These are phyloP conservation scores for Mallotus nudiflorus DNA, from an alignment of 345 rosid species.

Conservation along the genomic window DNA sequence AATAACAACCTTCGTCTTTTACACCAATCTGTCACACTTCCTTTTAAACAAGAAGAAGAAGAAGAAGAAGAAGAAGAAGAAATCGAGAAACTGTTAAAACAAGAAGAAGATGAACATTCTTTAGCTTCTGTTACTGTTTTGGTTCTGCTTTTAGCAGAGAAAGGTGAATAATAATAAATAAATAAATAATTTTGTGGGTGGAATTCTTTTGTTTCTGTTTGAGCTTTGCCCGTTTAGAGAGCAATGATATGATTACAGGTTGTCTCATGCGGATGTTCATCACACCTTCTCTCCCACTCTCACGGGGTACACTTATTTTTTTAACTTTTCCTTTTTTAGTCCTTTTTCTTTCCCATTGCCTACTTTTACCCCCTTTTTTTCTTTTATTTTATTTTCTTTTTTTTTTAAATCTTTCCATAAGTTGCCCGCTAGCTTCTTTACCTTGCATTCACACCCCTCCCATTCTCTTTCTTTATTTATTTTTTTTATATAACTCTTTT, in stretches of 20 bases:
- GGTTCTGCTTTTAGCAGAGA: neutral
- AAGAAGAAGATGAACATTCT: slow-evolving; percentile 12
- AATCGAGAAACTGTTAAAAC: too few species aligned
- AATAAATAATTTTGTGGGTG: neutral
- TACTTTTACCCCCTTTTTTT: neutral
- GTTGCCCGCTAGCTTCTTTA: neutral
- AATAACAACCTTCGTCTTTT: neutral
- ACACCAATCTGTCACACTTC: neutral
- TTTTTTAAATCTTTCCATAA: neutral
- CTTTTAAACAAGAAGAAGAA: neutral
- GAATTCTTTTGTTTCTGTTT: neutral
- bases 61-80: neutral
- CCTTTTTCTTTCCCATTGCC: neutral
- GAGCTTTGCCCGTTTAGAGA: neutral
- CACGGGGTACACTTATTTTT: slow-evolving; percentile 6
- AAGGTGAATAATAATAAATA: neutral
- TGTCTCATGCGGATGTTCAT: slow-evolving; percentile 19
- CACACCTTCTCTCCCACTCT: neutral
- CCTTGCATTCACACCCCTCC: too few species aligned
- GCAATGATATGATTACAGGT: slow-evolving; percentile 26
- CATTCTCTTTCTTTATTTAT: too few species aligned
- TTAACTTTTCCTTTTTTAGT: neutral
- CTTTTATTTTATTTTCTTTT: too few species aligned
- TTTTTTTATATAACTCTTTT: too few species aligned
- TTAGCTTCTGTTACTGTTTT: neutral